Evolutionary conservation across 371 early-diverging fungal species (phyloP), one percentile per base, ranked within the genome.

Genomic region (Neoconidiobolus thromboides): DNA sequence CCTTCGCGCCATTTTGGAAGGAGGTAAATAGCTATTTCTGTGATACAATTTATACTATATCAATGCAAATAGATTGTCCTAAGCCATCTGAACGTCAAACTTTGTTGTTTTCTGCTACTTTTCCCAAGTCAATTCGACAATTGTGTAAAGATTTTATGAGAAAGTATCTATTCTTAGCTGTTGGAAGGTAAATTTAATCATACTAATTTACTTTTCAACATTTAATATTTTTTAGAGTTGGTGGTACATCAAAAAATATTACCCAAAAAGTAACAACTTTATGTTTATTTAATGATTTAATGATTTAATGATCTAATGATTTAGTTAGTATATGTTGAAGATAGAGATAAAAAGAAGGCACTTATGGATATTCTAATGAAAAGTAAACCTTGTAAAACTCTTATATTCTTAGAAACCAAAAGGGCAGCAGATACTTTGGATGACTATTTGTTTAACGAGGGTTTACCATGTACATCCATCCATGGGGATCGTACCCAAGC

Each of bases 1-100:
- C 4, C 3, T 55, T n/a, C 41, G 14, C 49, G 76, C 78, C 40
- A 91, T 91, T 58, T 73, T 88, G 64, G 64, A 71, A 43, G 48
- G 68, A 48, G 73, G 77, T 46, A 73, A 66, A 61, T 69, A 10
- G 26, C 26, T 26, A 26, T 26, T 26, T 49, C 4, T 5, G 10
- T 49, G 14, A 49, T 3, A 5, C 5, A 49, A 3, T 14, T 49
- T 14, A 5, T 10, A 4, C 26, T 10, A 49, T 14, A 14, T 26
- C 4, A 14, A 14, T 49, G 5, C 5, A 12, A 12, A 38, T 55
- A 15, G 41, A 12, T 3, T 9, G 43, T 6, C 3, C 10, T 4
- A 15, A n/a, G 3, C 43, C 40, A 3, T 3, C n/a, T 58, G 36
- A 46, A 9, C 39, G 48, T 10, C 48, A 48, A 39, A 48, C 46